Conservation (phyloP, 2,329 filamentous ascomycete genomes). For the Knufia fluminis region DNA sequence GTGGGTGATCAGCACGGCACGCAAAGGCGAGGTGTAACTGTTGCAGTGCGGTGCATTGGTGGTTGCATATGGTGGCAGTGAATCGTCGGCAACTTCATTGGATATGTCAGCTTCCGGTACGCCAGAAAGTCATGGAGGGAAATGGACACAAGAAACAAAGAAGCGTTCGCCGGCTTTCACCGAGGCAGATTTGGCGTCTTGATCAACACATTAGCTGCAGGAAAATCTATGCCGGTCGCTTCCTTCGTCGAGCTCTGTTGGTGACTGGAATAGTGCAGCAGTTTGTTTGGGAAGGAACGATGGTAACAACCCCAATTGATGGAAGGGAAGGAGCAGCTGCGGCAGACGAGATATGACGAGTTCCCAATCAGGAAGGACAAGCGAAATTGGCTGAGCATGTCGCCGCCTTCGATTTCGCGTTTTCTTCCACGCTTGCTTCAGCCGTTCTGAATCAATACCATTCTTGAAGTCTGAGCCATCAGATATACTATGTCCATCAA, state of each 20-base stretch:
- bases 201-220: neutral
- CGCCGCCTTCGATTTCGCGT: neutral
- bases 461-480: too few relatives aligned
- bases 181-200: neutral
- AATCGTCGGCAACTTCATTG: neutral
- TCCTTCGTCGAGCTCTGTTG: neutral
- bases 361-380: constrained; percentile 3
- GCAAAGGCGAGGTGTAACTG: neutral
- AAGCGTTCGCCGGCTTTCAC: neutral
- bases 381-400: neutral
- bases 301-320: too few relatives aligned
- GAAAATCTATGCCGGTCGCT: neutral
- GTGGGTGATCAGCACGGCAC: neutral
- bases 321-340: too few relatives aligned
- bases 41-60: neutral
- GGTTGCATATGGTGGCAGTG: neutral
- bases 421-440: neutral
- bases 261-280: too few relatives aligned
- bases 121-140: constrained; percentile 7
- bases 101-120: constrained; percentile 6
- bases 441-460: too few relatives aligned
- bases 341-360: neutral
- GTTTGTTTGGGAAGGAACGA: too few relatives aligned
- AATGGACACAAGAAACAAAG: constrained; percentile 3
- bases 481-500: too few relatives aligned